A percentile compares a stretch with the other conserved stretches of the same genome.
Evolutionary conservation across 169 alveolate genomes (phyloP).

Genomic region (Eimeria falciformis): DNA sequence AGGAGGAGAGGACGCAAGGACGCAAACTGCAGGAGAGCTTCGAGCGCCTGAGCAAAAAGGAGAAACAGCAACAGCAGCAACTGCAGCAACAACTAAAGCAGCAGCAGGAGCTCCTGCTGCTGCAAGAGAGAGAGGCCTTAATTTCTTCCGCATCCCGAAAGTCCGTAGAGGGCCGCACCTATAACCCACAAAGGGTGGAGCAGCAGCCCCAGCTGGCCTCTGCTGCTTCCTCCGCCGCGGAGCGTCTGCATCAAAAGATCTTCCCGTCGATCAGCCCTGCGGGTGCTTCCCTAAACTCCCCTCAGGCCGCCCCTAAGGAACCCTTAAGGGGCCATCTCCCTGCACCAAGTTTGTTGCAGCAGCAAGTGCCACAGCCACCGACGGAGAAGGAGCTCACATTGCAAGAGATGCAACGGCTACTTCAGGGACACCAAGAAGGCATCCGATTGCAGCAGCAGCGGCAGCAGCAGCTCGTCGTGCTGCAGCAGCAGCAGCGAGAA

Average conservation of each 20-base stretch:
- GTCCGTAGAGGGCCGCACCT: too few relatives aligned
- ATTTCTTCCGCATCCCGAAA: too few relatives aligned
- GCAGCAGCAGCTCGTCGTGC: constrained; percentile 37
- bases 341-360: too few relatives aligned
- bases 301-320: too few relatives aligned
- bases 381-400: background rate
- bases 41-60: background rate
- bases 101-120: constrained; percentile 17
- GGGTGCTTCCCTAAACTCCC: too few relatives aligned
- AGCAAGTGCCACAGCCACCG: background rate
- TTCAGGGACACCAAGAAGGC: background rate
- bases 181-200: background rate
- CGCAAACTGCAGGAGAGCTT: constrained; percentile 1
- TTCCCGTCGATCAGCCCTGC: too few relatives aligned
- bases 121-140: background rate
- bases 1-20: background rate
- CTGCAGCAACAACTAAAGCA: background rate
- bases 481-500: constrained; percentile 46
- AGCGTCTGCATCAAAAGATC: too few relatives aligned
- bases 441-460: background rate
- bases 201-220: too few relatives aligned
- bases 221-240: too few relatives aligned
- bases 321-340: too few relatives aligned
- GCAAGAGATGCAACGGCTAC: background rate
- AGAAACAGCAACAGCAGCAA: constrained; percentile 36